Evolutionary conservation across 768 basidiomycete genomes (phyloP).

Genomic region (Panaeolus papilionaceus): DNA sequence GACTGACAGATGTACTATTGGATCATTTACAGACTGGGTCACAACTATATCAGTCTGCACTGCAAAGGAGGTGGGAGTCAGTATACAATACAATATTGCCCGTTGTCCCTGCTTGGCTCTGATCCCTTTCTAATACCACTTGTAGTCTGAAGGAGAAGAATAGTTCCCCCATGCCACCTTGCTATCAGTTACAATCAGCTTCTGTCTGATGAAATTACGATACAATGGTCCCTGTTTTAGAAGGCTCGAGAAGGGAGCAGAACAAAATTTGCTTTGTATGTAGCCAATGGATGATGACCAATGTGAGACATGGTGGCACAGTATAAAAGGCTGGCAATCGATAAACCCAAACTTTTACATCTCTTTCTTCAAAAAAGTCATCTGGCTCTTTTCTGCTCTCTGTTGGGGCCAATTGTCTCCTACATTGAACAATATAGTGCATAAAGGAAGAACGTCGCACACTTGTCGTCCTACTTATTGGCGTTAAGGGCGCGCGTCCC

Average conservation of each 20-base stretch:
- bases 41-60: too few species aligned
- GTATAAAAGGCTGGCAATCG: conserved; percentile 5
- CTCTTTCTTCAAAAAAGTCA: conserved; percentile 9
- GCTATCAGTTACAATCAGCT: background rate
- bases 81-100: too few species aligned
- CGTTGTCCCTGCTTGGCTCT: too few species aligned
- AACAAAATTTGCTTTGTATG: background rate
- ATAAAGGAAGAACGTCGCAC: background rate
- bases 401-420: conserved; percentile 12
- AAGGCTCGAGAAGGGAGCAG: background rate
- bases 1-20: too few species aligned
- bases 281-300: background rate
- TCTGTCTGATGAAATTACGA: background rate
- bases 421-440: conserved; percentile 14
- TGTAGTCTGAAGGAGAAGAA: background rate
- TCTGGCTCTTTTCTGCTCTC: conserved; percentile 15
- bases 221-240: background rate
- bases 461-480: background rate
- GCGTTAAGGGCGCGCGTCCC: background rate
- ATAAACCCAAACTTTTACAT: conserved; percentile 1
- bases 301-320: conserved; percentile 1
- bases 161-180: background rate
- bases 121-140: too few species aligned
- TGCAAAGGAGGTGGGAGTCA: too few species aligned
- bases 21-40: too few species aligned